Evolutionary conservation across 345 rosid genomes (phyloP), one percentile per base, ranked within the genome.

Genomic region (Syzygium grande): DNA sequence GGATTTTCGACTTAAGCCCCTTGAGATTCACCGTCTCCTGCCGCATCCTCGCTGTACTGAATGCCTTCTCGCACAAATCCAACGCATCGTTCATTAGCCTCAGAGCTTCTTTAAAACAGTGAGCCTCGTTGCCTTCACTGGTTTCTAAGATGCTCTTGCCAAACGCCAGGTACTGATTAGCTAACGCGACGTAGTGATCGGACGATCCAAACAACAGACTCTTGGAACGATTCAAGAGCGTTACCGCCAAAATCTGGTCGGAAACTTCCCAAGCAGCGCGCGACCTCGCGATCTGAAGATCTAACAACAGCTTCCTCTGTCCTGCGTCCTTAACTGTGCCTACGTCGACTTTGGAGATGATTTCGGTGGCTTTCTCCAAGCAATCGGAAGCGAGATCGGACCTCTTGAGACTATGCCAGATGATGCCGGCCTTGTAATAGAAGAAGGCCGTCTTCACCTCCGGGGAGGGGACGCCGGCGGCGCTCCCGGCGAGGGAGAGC

Each of bases 41-140:
- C 86, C 95, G 89, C 43, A 93, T 91, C 91, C 95, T 91, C 4
- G 96, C 93, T 16, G 92, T 91, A 58, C 90, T 87, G 59, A 90
- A 86, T 43, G 98, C 99, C 85, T 93, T 98, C 93, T 98, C 97
- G 89, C 97, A 94, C 53, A 95, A 88, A 86, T 95, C 98, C 38
- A 98, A 86, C 19, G 98, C 94, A 58, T 96, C 99, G 86, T 94
- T 95, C 97, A 98, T 93, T 41, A 98, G 93, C 92, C 94, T 96
- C 53, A 96, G 88, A 79, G 97, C 98, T 85, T 95, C 96, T 87
- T 87, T 94, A 85, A 93, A 90, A 61, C 92, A 88, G 84, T 49
- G 86, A 25, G 41, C 85, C 12, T 92, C 97, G 21, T 90, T 93
- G 84, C 88, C 93, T 17, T 87, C 92, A 84, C 88, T 92, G 22